Evolutionary conservation across 2,329 filamentous ascomycete species (phyloP).

Genomic region (Emmonsiellopsis sp.): DNA sequence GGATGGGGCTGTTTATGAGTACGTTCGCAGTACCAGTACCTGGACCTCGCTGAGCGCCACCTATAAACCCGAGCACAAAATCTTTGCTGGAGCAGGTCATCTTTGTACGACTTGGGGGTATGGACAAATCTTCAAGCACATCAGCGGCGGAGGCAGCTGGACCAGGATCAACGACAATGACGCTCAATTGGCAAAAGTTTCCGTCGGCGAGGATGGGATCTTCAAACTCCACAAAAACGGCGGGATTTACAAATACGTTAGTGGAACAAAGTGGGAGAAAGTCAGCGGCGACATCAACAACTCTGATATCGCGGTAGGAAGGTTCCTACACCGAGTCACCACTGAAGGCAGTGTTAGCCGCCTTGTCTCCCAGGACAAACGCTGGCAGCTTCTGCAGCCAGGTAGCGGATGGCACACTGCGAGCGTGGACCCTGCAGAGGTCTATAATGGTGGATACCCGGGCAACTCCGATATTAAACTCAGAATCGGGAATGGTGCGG

Average conservation of each 20-base stretch:
- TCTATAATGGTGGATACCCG: background rate
- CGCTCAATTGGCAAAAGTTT: background rate
- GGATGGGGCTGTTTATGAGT: background rate
- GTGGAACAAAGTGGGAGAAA: background rate
- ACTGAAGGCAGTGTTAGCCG: background rate
- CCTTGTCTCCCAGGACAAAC: background rate
- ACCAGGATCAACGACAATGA: background rate
- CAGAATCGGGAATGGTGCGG: slow-evolving; percentile 25
- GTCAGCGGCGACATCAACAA: background rate
- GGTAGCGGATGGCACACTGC: background rate
- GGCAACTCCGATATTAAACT: slow-evolving; percentile 9
- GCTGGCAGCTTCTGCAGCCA: background rate
- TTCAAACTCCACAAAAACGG: background rate
- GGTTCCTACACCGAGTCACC: background rate
- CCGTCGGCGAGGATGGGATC: background rate
- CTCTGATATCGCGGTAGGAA: background rate
- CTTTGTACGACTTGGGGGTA: background rate
- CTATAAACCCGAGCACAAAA: background rate
- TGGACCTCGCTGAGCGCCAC: background rate
- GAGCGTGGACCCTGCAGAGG: background rate
- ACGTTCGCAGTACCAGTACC: background rate
- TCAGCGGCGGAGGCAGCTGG: background rate
- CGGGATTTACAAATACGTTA: background rate
- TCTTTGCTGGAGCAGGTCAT: background rate
- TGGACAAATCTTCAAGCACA: background rate